Evolutionary conservation across 129 eudicot genomes (phyloP), one percentile per base, ranked within the genome.

Genomic region (Helianthus tuberosus): DNA sequence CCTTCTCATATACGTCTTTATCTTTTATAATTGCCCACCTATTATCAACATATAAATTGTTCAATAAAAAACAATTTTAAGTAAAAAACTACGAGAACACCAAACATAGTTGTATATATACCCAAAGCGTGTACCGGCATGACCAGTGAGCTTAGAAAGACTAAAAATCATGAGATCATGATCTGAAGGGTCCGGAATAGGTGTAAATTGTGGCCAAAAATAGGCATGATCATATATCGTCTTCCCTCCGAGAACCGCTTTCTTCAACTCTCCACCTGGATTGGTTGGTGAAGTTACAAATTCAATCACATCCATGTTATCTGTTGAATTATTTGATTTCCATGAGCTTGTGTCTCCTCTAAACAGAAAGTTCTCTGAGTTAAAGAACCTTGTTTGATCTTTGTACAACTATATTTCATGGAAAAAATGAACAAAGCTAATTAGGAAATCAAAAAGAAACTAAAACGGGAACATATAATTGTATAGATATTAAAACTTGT

Each of bases 21-120:
- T 91, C 96, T 71, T 89, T 88, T 20, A 91, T 76, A 47, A 91
- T 10, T 10, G 90, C 97, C 97, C 97, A 91, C 73, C 97, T 90
- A 73, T 60, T 60, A 72, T 41, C 60, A 60, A 14, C 2, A 2
- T 5, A 20, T 48, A 3, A 13, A 20, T 20, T 51, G 15, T 14
- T 14, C 7, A n/a, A 51, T 51, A 51, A 8, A 14, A 0, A n/a
- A 51, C 1, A 51, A 51, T 51, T 5, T 4, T 51, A n/a, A 51
- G 3, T 29, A 49, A 3, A 49, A 15, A 14, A 3, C 2, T 6
- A 1, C 6, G 8, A 51, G 16, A n/a, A 14, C 2, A 4, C 0
- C 5, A 39, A 16, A 43, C 47, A 20, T 0, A n/a, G 7, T 39
- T 39, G 8, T 39, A 39, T 13, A 51, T 46, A 35, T 84, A 89